Base-by-base conservation (phyloP, 2,329 filamentous ascomycete genomes). In the Venturia carpophila region DNA sequence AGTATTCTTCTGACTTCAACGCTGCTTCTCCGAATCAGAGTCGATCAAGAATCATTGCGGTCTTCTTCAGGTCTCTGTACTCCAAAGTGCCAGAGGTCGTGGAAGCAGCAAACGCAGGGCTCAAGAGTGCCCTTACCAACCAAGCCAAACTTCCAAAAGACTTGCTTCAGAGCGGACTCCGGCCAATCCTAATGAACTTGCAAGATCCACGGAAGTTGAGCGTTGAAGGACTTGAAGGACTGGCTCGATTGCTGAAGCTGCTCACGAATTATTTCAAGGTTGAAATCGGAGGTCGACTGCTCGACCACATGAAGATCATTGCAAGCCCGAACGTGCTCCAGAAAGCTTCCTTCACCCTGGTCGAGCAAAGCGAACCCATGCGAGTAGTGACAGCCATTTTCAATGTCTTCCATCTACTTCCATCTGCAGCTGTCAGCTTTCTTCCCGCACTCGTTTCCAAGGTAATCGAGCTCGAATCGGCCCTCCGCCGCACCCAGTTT, bases 221-320 rank as follows among this genome's bases (percentile, higher is more conserved):
- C 24, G 90, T 93, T 0, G 89, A 92, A 70, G 92, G 92, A 2
- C 80, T 99, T 5, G 92, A 97, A 73, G 96, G 96, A 34, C 80
- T 99, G 41, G 92, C 92, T 21, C 87, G 93, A 47, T 82, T 99
- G 1, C 78, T 99, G 67, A 93, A 94, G 68, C 82, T 99, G 1
- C 80, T 99, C 21, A 99, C 93, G 0, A 97, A 94, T 67, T 99
- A 99, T 75, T 99, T 99, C 78, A 99, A 99, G 77, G 92, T 97
- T 0, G 94, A 99, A 74, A 99, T 99, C 64, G 95, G 94, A 7
- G 85, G 91, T 27, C 86, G 94, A 30, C 79, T 99, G n/a, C 81
- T 99, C 11, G 93, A 97, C 68, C 94, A 99, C 71, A 89, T 97
- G 76, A 93, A 93, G 73, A 85, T 88, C 13, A 92, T 99, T 68